Evolutionary conservation across 805 yeast species (phyloP).

Genomic region (Hanseniaspora clermontiae): DNA sequence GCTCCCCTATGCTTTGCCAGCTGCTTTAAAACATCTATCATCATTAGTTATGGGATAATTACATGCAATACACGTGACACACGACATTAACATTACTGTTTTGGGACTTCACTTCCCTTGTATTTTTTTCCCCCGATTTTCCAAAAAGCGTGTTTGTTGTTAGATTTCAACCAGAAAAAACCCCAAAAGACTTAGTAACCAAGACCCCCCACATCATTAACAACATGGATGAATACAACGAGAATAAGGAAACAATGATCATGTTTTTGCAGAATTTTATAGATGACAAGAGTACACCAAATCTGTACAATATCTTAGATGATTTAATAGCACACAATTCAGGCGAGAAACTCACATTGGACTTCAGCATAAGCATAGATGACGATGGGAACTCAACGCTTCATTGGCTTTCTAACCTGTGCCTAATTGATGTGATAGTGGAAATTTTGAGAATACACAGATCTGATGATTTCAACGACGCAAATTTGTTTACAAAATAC

Average conservation of each 20-base stretch:
- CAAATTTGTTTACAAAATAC: slow-evolving; percentile 23
- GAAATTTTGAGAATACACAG: slow-evolving; percentile 43
- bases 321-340: slow-evolving; percentile 15
- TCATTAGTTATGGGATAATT: background rate
- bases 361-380: slow-evolving; percentile 78
- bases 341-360: slow-evolving; percentile 28
- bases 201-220: background rate
- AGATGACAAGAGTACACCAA: slow-evolving; percentile 12
- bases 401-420: slow-evolving; percentile 94
- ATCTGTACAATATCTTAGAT: background rate
- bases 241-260: slow-evolving; percentile 8
- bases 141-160: background rate
- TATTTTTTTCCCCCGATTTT: background rate
- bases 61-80: background rate
- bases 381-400: slow-evolving; percentile 85
- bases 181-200: background rate
- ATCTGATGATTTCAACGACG: slow-evolving; percentile 47
- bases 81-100: background rate
- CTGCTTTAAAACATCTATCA: too few species aligned
- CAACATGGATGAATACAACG: background rate
- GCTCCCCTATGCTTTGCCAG: too few species aligned
- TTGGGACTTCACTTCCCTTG: background rate
- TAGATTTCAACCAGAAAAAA: background rate
- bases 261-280: slow-evolving; percentile 14
- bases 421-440: slow-evolving; percentile 55